phyloP scores from a whole-genome alignment of 257 asterid genomes.

The Solanum bulbocastanum region DNA sequence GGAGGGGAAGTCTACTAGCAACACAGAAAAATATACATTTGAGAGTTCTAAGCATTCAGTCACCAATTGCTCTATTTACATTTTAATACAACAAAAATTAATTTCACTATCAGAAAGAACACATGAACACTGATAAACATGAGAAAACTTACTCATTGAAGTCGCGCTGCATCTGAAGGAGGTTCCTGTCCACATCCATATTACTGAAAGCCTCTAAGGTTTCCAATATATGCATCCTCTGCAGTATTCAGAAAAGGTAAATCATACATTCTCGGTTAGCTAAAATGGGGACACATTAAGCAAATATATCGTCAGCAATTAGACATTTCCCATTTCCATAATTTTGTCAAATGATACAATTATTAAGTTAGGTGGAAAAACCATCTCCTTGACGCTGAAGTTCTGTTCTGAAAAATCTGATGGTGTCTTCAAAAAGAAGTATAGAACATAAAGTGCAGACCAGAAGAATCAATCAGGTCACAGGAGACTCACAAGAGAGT shows the following conservation, averaged over 20 bases:
- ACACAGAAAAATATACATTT: neutral
- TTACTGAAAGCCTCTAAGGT: constrained; percentile 67
- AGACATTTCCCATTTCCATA: neutral
- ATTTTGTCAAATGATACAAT: neutral
- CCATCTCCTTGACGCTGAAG: neutral
- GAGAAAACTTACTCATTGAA: constrained; percentile 68
- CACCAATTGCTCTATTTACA: neutral
- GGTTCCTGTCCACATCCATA: constrained; percentile 33
- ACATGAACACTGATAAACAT: neutral
- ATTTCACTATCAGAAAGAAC: neutral
- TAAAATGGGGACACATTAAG: neutral
- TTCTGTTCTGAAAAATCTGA: neutral
- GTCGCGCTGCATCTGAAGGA: constrained; percentile 56
- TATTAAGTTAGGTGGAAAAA: neutral
- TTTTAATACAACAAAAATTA: neutral
- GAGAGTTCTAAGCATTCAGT: neutral
- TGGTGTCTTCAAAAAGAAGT: neutral
- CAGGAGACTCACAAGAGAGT: neutral
- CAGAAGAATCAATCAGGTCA: neutral
- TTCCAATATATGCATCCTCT: constrained; percentile 79
- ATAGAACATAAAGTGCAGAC: neutral
- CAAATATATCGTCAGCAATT: neutral
- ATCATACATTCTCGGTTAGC: neutral
- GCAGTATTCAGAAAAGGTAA: constrained; percentile 7
- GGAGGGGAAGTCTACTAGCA: neutral